Percentiles rank a stretch among this genome's conserved stretches.
Conservation (phyloP, 441 rosid species). For the Croton setiger region DNA sequence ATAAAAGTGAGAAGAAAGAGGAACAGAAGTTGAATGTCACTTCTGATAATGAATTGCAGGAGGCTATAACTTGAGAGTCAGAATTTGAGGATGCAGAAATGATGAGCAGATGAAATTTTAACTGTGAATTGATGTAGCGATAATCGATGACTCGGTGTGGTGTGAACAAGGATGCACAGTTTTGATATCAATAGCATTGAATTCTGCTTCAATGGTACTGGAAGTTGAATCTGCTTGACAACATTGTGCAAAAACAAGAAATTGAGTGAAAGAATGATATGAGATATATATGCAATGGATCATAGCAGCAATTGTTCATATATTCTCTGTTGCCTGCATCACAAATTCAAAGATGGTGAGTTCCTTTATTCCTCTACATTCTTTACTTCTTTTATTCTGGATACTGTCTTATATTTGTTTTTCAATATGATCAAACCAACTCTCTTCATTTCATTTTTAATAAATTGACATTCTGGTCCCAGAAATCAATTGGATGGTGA, state of each 20-base stretch:
- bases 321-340: too few species aligned
- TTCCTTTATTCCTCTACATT: too few species aligned
- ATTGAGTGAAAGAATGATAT: not conserved
- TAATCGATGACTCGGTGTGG: not conserved
- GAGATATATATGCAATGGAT: not conserved
- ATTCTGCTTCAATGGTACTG: not conserved
- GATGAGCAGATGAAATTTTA: slow-evolving; percentile 7
- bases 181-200: not conserved
- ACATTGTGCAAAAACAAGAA: not conserved
- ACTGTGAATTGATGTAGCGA: not conserved
- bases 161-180: not conserved
- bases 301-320: too few species aligned
- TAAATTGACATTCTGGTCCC: too few species aligned
- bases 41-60: slow-evolving; percentile 14
- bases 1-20: slow-evolving; percentile 1
- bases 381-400: too few species aligned
- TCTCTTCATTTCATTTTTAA: too few species aligned
- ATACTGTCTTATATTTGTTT: too few species aligned
- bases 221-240: not conserved
- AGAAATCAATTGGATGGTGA: too few species aligned
- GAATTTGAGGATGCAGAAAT: slow-evolving; percentile 14
- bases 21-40: slow-evolving; percentile 10
- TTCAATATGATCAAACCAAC: too few species aligned
- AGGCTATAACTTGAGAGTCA: not conserved
- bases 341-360: too few species aligned